phyloP scores from a whole-genome alignment of 1,284 basidiomycete species.

The Ceratobasidium sp. region DNA sequence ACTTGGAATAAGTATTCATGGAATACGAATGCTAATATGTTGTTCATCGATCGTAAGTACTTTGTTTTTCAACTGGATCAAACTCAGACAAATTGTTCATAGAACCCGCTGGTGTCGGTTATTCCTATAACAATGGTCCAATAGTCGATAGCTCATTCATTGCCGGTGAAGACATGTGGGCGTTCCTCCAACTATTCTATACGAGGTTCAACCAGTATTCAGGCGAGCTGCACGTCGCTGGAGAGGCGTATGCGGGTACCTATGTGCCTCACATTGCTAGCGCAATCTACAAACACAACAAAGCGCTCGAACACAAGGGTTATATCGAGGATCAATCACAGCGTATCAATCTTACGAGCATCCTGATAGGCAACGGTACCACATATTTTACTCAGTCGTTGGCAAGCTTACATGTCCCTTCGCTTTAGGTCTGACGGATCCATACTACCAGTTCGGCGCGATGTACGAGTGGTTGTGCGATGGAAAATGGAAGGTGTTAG shows the following conservation, averaged over 20 bases:
- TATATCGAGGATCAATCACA: conserved; percentile 55
- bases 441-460: conserved; percentile 56
- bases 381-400: not conserved
- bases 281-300: conserved; percentile 60
- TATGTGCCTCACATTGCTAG: conserved; percentile 60
- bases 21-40: conserved; percentile 62
- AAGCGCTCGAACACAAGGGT: conserved; percentile 43
- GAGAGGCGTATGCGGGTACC: conserved; percentile 67
- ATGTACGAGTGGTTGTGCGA: conserved; percentile 63
- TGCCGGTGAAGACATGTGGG: conserved; percentile 64
- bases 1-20: conserved; percentile 64
- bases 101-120: conserved; percentile 65
- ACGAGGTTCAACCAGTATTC: conserved; percentile 56
- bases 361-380: conserved; percentile 61
- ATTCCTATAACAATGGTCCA: conserved; percentile 61
- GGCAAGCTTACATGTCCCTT: no score
- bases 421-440: conserved; percentile 56
- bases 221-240: conserved; percentile 55
- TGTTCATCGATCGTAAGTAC: conserved; percentile 59
- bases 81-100: no score
- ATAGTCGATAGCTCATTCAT: conserved; percentile 60
- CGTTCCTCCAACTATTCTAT: conserved; percentile 67
- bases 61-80: no score
- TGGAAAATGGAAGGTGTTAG: conserved; percentile 55
- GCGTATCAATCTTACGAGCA: conserved; percentile 60